Evolutionary conservation across 345 rosid genomes (phyloP), one percentile per base, ranked within the genome.

Genomic region (Eutrema heterophyllum): DNA sequence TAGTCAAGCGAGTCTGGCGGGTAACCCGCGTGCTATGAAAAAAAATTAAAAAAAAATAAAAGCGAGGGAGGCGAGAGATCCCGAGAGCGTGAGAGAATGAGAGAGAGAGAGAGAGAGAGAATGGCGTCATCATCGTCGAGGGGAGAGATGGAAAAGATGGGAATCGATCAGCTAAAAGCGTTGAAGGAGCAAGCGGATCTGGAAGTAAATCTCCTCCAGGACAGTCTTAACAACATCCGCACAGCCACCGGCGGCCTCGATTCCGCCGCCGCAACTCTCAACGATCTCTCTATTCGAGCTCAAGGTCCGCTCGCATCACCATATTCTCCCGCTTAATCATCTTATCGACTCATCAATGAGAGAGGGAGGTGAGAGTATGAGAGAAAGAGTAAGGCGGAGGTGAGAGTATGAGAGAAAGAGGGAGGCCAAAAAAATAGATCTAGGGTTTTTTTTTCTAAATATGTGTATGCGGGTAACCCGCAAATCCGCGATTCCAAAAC

Each of bases 161-260:
- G 93, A 75, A 50, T 87, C 64, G 99, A 96, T 54, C 96, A 92
- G 81, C 87, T 96, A 0, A 88, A 95, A 84, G 91, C 85, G 7
- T 24, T 90, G 26, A 95, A 92, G 78, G 98, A 95, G 71, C 97
- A 96, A 73, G 79, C 88, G 1, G 98, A 90, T 86, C 78, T 89
- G 2, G 98, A 92, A 77, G 91, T 96, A n/a, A 96, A 89, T 77
- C 87, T 96, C 5, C 84, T 95, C 18, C 96, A 95, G 44, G 99
- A 92, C 73, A 95, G 98, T 70, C 96, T 95, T 65, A 90, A 90
- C 83, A 95, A 92, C 89, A 90, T 95, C 76, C 96, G 94, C 43
- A 86, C 97, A 35, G 97, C 99, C 83, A 89, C 96, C 56, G 67
- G 63, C 13, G 97, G 99, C 36, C 92, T 96, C 48, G 91, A 90